Evolutionary conservation across 345 rosid species (phyloP), one percentile per base, ranked within the genome.

Genomic region (Rhodomyrtus tomentosa): DNA sequence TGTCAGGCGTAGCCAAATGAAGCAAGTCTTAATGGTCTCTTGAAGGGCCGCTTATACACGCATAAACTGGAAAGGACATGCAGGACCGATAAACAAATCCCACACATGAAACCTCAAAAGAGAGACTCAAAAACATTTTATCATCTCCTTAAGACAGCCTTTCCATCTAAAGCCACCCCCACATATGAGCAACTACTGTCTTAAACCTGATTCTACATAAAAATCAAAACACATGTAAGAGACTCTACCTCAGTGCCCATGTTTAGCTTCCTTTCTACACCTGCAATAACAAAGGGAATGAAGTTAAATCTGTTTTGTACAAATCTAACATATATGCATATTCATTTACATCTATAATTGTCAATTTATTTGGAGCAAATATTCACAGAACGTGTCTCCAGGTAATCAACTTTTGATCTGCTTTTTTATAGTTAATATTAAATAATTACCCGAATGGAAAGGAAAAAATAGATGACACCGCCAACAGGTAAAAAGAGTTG

Each of bases 201-300:
- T 54, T 54, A 22, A 54, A 10, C 56, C n/a, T 8, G 40, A 68
- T 18, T 68, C 45, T 36, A 68, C 79, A 68, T 18, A 36, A 9
- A 68, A 68, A 68, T 68, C 38, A 18, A 68, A 68, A 68, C 12
- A 22, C 79, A 36, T 25, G 79, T 18, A 18, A n/a, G 11, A 68
- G 79, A 68, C 22, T 58, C 53, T 58, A 83, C 87, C 87, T 83
- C 85, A 86, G 21, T 56, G 29, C 40, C 85, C 87, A 82, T 82
- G 27, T 82, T 83, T 11, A 83, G 83, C 72, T 36, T 82, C 82
- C 85, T n/a, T 56, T 76, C 85, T 18, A 76, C 87, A 79, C 53
- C 86, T 79, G 73, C 48, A 29, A 22, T 25, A 83, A 27, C 18
- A 20, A 52, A 81, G 45, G 49, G 12, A 50, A 82, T 16, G 45